phyloP scores from a whole-genome alignment of 257 asterid species.

The Striga asiatica region DNA sequence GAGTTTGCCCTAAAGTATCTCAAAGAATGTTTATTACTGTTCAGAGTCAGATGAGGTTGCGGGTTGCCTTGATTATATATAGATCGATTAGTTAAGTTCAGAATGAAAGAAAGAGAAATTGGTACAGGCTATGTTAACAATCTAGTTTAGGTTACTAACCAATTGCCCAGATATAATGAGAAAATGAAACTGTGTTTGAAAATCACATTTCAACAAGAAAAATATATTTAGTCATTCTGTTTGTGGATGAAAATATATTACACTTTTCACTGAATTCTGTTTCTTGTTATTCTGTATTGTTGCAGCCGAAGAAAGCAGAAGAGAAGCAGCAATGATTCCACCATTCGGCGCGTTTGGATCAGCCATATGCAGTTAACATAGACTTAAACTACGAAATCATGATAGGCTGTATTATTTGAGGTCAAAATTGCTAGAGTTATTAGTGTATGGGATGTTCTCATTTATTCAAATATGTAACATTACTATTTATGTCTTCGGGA shows the following conservation, averaged over 20 bases:
- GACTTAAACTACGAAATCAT: not conserved
- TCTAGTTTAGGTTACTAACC: not conserved
- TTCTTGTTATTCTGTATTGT: not conserved
- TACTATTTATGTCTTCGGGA: not conserved
- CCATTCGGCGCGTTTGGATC: constrained; percentile 4
- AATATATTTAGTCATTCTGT: too few species aligned
- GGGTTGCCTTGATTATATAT: too few species aligned
- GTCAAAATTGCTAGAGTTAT: not conserved
- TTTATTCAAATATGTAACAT: not conserved
- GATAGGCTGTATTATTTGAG: not conserved
- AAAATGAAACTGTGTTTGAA: too few species aligned
- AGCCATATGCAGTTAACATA: not conserved
- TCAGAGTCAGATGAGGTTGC: too few species aligned
- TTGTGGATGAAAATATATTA: not conserved
- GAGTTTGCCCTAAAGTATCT: not conserved
- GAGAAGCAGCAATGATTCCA: constrained; percentile 35
- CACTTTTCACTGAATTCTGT: not conserved
- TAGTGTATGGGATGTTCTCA: not conserved
- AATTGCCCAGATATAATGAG: not conserved
- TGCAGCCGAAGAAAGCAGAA: constrained; percentile 70
- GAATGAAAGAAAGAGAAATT: not conserved
- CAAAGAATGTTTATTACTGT: not conserved
- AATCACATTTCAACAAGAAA: too few species aligned
- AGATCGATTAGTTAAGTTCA: not conserved
- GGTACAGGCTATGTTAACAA: not conserved